Base-by-base conservation (phyloP, 2,329 filamentous ascomycete species). In the Ophiostoma sp. region DNA sequence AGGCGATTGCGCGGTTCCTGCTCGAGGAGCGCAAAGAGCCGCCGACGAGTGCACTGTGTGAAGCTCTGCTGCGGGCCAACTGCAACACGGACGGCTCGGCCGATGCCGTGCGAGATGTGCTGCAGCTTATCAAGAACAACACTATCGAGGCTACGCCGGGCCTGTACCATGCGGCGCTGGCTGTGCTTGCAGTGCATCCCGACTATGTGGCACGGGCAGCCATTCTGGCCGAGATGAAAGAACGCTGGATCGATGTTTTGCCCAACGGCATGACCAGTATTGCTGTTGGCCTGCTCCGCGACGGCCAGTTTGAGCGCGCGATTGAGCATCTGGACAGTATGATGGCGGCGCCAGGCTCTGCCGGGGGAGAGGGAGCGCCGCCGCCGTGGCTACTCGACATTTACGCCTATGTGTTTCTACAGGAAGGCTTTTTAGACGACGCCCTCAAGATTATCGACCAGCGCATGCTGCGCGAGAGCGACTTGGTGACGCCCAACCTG, bases 221-320 rank as follows among this genome's bases (percentile, higher is more conserved):
- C 48, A 84, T 97, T 3, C 81, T 97, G 54, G 81, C 86, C 69
- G 88, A 89, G 70, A 93, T 95, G 90, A 87, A 87, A 75, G 83
- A 87, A 70, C 84, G 87, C 73, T 96, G 93, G 91, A 84, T 90
- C 68, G 80, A 82, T 10, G 80, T 91, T 10, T 87, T 83, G 60
- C 85, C 83, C 13, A 82, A 84, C 7, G 90, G 88, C 10, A 86
- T 86, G 76, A 86, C 91, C 75, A 87, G 86, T 76, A 83, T 96
- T 27, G 85, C 90, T 1, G 80, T 92, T 11, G 93, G 92, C 0
- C 80, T 96, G 71, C 82, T 98, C 48, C 86, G 93, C 27, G 94
- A 97, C 75, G 87, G 88, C 0, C 90, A 96, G 75, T 89, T 92
- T 73, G 95, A 98, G 79, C 81, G 94, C 73, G 94, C 93, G 1